Conservation (phyloP, 768 basidiomycete species). For the Pholiota conissans region DNA sequence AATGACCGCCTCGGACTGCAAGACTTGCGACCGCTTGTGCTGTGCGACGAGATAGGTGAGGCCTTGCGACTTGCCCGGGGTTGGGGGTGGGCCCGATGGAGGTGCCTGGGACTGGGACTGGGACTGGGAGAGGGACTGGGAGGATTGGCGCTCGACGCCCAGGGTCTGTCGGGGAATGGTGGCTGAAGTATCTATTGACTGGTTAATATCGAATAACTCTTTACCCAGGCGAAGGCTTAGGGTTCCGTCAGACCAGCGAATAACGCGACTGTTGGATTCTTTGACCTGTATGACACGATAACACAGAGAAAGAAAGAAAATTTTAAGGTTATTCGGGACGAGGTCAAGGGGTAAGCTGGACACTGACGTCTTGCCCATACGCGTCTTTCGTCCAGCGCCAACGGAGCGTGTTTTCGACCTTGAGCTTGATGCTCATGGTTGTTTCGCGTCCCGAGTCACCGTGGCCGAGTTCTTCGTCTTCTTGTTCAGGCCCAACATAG, state of each 20-base stretch:
- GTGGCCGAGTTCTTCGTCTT: conserved; percentile 60
- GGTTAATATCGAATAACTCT: conserved; percentile 90
- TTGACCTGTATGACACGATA: conserved; percentile 51
- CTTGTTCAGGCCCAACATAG: conserved; percentile 81
- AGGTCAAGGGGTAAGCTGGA: background rate
- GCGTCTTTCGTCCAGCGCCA: conserved; percentile 92
- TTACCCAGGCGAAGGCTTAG: conserved; percentile 89
- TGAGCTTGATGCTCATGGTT: conserved; percentile 82
- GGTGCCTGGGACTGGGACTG: conserved; percentile 41
- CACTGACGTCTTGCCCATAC: conserved; percentile 72
- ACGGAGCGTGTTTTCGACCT: conserved; percentile 91
- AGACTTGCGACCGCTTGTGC: conserved; percentile 80
- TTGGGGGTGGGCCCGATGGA: conserved; percentile 34
- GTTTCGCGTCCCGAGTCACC: conserved; percentile 69
- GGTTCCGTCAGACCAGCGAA: conserved; percentile 96
- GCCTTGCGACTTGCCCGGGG: conserved; percentile 59
- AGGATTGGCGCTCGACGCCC: conserved; percentile 39
- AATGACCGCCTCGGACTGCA: conserved; percentile 84
- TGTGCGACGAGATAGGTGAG: conserved; percentile 90
- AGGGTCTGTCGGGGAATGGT: conserved; percentile 59
- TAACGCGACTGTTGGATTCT: conserved; percentile 88
- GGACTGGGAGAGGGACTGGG: conserved; percentile 39
- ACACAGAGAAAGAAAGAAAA: background rate
- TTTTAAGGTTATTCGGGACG: background rate
- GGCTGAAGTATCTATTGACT: conserved; percentile 77